Evolutionary conservation across 176 grass and related monocot species (phyloP).

Genomic region (Puya raimondii): DNA sequence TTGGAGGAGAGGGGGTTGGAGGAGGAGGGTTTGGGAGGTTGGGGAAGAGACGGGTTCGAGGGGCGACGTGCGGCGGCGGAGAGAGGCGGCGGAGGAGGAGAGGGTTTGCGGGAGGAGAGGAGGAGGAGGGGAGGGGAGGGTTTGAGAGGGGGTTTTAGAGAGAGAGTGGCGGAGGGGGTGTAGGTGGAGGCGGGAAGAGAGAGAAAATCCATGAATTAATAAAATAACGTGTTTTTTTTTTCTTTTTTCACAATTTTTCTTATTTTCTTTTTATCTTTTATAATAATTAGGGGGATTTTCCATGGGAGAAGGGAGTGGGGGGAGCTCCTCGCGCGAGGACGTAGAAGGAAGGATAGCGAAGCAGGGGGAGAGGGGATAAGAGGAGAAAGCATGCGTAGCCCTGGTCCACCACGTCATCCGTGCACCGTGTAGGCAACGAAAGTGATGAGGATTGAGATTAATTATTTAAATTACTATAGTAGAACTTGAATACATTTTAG

Average conservation of each 20-base stretch:
- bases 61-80: constrained; percentile 7
- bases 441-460: no score
- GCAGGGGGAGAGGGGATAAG: no score
- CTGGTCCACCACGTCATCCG: no score
- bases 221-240: not conserved
- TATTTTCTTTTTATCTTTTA: not conserved
- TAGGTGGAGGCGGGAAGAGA: constrained; percentile 19
- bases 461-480: no score
- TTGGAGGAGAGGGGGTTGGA: constrained; percentile 61
- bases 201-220: constrained; percentile 15
- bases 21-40: not conserved
- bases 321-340: not conserved
- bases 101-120: constrained; percentile 9
- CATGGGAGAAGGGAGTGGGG: not conserved
- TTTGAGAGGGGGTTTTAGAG: not conserved
- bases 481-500: no score
- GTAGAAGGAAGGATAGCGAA: no score
- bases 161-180: not conserved
- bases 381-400: no score
- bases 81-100: not conserved
- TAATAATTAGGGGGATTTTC: not conserved
- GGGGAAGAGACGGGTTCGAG: not conserved
- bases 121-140: not conserved
- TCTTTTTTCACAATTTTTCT: not conserved
- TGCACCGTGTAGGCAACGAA: no score